Evolutionary conservation across 2,329 filamentous ascomycete genomes (phyloP).

Genomic region (Aureobasidium sp.): DNA sequence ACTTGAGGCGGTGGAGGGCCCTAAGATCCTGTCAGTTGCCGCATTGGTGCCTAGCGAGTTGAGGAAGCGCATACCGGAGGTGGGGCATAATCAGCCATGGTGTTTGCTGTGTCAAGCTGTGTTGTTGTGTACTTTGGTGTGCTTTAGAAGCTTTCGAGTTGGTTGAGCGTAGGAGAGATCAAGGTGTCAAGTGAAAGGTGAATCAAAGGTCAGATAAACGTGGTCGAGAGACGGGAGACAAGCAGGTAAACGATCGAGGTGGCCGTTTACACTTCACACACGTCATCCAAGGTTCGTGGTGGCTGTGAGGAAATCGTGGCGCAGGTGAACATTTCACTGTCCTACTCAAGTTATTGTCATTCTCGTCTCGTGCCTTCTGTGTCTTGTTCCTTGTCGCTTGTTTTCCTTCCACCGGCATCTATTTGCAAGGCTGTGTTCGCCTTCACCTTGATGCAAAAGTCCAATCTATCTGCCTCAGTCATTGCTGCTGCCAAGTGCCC

Average conservation of each 20-base stretch:
- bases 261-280: background rate
- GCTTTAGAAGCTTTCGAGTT: background rate
- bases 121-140: background rate
- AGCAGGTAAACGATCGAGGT: background rate
- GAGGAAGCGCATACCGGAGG: conserved; percentile 8
- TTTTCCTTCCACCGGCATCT: background rate
- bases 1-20: conserved; percentile 50
- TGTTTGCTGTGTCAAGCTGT: background rate
- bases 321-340: background rate
- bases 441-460: background rate
- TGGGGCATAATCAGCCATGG: conserved; percentile 12
- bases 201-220: background rate
- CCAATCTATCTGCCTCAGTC: background rate
- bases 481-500: background rate
- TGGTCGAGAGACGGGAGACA: background rate
- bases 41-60: background rate
- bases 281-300: background rate
- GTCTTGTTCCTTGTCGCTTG: background rate
- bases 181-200: background rate
- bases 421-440: background rate
- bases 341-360: background rate
- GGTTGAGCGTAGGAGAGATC: background rate
- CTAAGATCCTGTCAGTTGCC: conserved; percentile 16
- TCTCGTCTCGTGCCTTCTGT: background rate
- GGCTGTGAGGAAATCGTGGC: background rate